Base-by-base conservation (phyloP, 306 rosid species). In the Datisca glomerata region DNA sequence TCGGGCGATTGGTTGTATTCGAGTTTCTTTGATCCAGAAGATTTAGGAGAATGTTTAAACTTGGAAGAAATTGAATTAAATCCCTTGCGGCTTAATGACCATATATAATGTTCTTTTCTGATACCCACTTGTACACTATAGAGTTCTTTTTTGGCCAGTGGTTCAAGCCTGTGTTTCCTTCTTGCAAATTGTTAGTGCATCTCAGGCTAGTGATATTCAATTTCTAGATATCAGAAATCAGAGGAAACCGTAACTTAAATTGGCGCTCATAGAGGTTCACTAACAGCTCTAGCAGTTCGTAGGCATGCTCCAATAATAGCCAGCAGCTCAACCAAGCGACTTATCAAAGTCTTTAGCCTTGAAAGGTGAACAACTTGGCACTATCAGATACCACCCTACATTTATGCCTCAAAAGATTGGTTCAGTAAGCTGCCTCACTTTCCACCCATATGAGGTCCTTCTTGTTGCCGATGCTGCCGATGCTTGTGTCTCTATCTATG, bases 331-430 rank as follows among this genome's bases (percentile, higher is more conserved):
- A 93, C 96, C 27, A 91, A 75, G 65, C 98, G 80, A 66, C 67
- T 75, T 35, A 91, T 91, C 46, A 84, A 91, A 50, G 87, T 91
- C 36, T 91, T 91, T 51, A 84, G 78, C 64, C 63, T 91, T 46
- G 96, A n/a, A 69, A 42, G 98, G 98, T 0, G 85, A 68, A 21
- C 91, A 70, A 59, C 69, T 84, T 9, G 85, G 93, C 75, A 84
- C 78, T 17, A 91, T 84, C 12, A 61, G 76, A 31, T 78, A 84
- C 67, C 76, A 75, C 43, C 96, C 93, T 24, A 80, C 96, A 43
- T 69, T 91, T 27, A 85, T 91, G 96, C 95, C 94, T 45, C 98
- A 78, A 69, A 84, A 80, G 76, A 78, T 91, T 37, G 95, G 96
- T 60, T 65, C 98, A 4, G 87, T 84, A 28, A 84, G 94, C 56